Evolutionary conservation across 495 filamentous ascomycete species (phyloP).

Genomic region (Pyrenula massariospora): DNA sequence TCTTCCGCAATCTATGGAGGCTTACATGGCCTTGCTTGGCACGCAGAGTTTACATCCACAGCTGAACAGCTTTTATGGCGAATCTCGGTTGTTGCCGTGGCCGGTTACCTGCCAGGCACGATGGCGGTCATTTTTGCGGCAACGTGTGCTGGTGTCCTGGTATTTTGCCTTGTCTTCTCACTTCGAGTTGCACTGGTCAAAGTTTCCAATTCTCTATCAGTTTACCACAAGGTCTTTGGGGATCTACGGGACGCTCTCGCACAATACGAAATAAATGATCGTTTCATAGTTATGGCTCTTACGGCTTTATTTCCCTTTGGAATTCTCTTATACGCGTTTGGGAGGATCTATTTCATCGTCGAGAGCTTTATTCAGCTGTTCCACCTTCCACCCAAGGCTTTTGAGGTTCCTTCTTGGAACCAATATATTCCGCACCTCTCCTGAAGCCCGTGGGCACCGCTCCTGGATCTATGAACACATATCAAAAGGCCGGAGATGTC

Average conservation of each 20-base stretch:
- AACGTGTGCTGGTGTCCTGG: background rate
- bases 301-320: too few relatives aligned
- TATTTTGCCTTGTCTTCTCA: background rate
- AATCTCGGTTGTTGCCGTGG: conserved; percentile 3
- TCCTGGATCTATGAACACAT: too few relatives aligned
- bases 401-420: conserved; percentile 6
- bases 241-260: background rate
- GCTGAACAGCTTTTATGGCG: conserved; percentile 8
- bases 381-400: conserved; percentile 8
- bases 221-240: background rate
- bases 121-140: too few relatives aligned
- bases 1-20: conserved; percentile 5
- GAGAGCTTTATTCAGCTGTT: conserved; percentile 15
- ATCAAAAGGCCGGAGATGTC: too few relatives aligned
- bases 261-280: too few relatives aligned
- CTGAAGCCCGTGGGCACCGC: too few relatives aligned
- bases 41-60: conserved; percentile 3
- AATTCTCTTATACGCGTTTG: conserved; percentile 5
- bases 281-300: background rate
- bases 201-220: background rate
- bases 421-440: background rate
- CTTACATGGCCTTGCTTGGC: conserved; percentile 9
- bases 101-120: background rate
- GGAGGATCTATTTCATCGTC: conserved; percentile 12
- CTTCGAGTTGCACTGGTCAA: background rate